Base-by-base conservation (phyloP, 2,329 filamentous ascomycete genomes). In the Fusarium tricinctum region DNA sequence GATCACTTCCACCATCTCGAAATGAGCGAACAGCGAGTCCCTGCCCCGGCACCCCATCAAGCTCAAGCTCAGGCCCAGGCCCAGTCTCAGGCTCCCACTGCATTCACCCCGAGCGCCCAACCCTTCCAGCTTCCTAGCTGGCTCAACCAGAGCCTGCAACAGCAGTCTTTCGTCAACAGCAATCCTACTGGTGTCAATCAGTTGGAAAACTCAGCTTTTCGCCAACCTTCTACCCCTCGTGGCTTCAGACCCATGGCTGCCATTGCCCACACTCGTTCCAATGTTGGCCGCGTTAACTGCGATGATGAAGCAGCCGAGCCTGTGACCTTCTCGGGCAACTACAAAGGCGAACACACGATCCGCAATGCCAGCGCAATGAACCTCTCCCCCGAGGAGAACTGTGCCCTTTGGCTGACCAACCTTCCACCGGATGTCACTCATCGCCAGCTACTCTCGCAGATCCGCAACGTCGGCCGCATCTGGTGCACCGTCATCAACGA, bases 401-500 rank as follows among this genome's bases (percentile, higher is more conserved):
- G 84, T 32, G 80, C 84, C 1, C 76, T 88, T 2, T 88, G 85
- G 81, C 66, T 88, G 26, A 84, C 82, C 3, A 83, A 85, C 49
- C 79, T 88, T 0, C 83, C 85, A 0, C 77, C 81, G 0, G 64
- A 78, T 52, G 74, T 84, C 42, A 81, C 77, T 3, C 78, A 82
- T 40, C 66, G 74, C 26, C 77, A 82, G 66, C 82, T 88, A 2
- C 80, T 88, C 2, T 58, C 69, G 2, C 65, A 77, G 4, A 81
- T 88, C 43, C 78, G 80, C 13, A 70, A 78, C 61, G 76, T 82
- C 30, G 86, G 86, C 3, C 84, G 86, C 56, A 75, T 88, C 13
- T 87, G 79, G 70, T 83, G 84, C 45, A 78, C 79, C 3, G 83
- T 83, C 58, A 83, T 88, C 77, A 88, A 86, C 77, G 73, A 75